phyloP scores from a whole-genome alignment of 2,329 filamentous ascomycete species.

The Diaporthe australafricana region DNA sequence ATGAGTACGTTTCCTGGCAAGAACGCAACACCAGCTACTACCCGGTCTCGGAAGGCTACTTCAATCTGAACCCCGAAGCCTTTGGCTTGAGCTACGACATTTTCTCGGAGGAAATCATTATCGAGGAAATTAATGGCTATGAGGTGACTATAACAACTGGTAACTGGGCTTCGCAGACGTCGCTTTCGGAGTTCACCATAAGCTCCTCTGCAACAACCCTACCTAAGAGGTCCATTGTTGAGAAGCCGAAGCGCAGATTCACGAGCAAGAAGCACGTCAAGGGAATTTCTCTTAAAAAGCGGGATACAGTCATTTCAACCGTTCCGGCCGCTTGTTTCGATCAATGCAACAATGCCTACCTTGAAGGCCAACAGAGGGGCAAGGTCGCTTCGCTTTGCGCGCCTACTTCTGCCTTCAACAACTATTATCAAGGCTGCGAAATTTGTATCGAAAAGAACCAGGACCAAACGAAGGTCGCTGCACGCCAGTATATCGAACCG shows the following conservation, averaged over 20 bases:
- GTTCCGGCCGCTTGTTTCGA: constrained; percentile 63
- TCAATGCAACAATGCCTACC: constrained; percentile 61
- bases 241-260: constrained; percentile 36
- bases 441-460: constrained; percentile 52
- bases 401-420: constrained; percentile 53
- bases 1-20: constrained; percentile 55
- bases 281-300: constrained; percentile 48
- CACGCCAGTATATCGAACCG: constrained; percentile 49
- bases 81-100: constrained; percentile 75
- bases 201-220: constrained; percentile 29
- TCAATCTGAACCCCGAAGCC: constrained; percentile 70
- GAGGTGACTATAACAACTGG: constrained; percentile 63
- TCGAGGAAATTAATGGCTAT: constrained; percentile 50
- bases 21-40: constrained; percentile 61
- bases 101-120: constrained; percentile 60
- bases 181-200: constrained; percentile 54
- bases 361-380: constrained; percentile 60
- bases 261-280: constrained; percentile 34
- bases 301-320: constrained; percentile 48
- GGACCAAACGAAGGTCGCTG: constrained; percentile 42
- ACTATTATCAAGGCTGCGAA: constrained; percentile 51
- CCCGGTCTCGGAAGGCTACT: constrained; percentile 67
- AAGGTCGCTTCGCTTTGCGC: constrained; percentile 61
- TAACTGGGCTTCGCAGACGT: constrained; percentile 65
- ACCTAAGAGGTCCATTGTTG: constrained; percentile 35